Percentiles rank a stretch among this genome's conserved stretches.
phyloP scores from a whole-genome alignment of 768 basidiomycete genomes.

The Suillus cothurnatus region DNA sequence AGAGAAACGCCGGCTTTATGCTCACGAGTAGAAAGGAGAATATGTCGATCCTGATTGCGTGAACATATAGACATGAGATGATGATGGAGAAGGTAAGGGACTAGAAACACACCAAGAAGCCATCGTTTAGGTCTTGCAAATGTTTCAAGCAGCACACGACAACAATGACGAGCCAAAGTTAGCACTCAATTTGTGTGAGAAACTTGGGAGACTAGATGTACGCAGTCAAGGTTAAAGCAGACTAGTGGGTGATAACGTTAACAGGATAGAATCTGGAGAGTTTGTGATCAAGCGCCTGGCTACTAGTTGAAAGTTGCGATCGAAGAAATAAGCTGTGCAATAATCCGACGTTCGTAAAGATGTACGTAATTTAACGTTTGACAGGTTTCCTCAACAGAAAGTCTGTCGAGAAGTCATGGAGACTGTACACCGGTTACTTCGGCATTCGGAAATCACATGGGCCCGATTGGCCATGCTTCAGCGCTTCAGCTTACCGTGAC shows the following conservation, averaged over 20 bases:
- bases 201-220: neutral
- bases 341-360: neutral
- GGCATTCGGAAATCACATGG: too few species aligned
- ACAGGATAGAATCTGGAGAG: neutral
- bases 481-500: too few species aligned
- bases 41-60: conserved; percentile 41
- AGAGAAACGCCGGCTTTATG: neutral
- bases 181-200: neutral
- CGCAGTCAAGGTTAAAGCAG: neutral
- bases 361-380: neutral
- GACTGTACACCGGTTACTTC: too few species aligned
- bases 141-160: neutral
- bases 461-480: too few species aligned
- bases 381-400: too few species aligned
- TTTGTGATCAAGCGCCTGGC: neutral
- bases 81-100: neutral
- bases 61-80: neutral
- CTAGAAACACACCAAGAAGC: conserved; percentile 10
- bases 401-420: too few species aligned
- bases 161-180: neutral
- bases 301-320: neutral
- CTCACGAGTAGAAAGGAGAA: conserved; percentile 44
- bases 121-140: conserved; percentile 18
- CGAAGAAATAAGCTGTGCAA: neutral
- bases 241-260: neutral